These are phyloP conservation scores for Anthoceros angustus DNA, from an alignment of 225 moss, liverwort and hornwort species.

Conservation along the genomic window DNA sequence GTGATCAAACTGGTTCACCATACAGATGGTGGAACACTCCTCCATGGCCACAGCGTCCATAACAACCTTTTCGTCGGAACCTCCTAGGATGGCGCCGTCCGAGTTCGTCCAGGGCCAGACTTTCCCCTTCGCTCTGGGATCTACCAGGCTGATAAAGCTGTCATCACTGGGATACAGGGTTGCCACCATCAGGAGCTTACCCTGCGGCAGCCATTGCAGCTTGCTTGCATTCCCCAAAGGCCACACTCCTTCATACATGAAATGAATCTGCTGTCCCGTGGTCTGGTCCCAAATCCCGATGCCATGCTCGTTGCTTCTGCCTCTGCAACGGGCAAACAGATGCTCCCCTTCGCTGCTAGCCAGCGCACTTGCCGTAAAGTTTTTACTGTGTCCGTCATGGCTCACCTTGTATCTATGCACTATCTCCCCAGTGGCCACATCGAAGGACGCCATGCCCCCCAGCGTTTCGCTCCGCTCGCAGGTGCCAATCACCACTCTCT, in stretches of 20 bases:
- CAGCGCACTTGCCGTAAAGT: conserved; percentile 46
- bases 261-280: conserved; percentile 42
- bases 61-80: conserved; percentile 37
- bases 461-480: conserved; percentile 40
- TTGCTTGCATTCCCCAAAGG: conserved; percentile 47
- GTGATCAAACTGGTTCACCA: conserved; percentile 49
- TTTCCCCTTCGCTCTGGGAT: conserved; percentile 44
- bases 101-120: conserved; percentile 53
- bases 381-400: conserved; percentile 44
- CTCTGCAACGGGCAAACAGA: conserved; percentile 45
- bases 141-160: conserved; percentile 40
- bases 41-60: conserved; percentile 64
- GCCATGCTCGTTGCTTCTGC: conserved; percentile 48
- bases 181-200: conserved; percentile 46
- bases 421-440: conserved; percentile 35
- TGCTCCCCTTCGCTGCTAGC: conserved; percentile 36
- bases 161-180: conserved; percentile 47
- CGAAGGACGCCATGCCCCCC: conserved; percentile 54
- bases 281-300: conserved; percentile 53
- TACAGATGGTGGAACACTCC: conserved; percentile 49
- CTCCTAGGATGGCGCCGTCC: conserved; percentile 15
- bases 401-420: conserved; percentile 50
- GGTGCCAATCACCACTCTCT: conserved; percentile 44
- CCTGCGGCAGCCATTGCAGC: conserved; percentile 45
- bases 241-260: conserved; percentile 42